A percentile compares a stretch with the other conserved stretches of the same genome.
phyloP scores from a whole-genome alignment of 495 filamentous ascomycete genomes.

The Penicillium flavigenum region DNA sequence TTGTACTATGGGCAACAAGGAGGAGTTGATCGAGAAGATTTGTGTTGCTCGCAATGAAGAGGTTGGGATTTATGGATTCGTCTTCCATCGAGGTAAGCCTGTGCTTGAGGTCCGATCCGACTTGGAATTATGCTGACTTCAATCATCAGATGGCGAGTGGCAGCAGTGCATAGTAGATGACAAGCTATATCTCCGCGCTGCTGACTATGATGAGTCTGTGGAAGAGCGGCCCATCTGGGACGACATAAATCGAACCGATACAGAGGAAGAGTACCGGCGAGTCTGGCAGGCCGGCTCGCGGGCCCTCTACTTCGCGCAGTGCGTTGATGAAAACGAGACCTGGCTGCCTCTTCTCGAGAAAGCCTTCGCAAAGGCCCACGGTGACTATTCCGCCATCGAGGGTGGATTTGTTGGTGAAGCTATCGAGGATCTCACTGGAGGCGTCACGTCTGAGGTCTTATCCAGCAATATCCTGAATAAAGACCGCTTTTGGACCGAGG shows the following conservation, averaged over 20 bases:
- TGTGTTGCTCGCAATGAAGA: constrained; percentile 80
- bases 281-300: constrained; percentile 73
- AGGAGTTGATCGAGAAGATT: constrained; percentile 72
- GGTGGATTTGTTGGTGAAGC: constrained; percentile 85
- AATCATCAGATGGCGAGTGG: constrained; percentile 77
- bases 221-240: constrained; percentile 71
- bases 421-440: constrained; percentile 90
- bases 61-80: constrained; percentile 91
- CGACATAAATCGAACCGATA: constrained; percentile 64
- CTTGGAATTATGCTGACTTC: constrained; percentile 6
- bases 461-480: constrained; percentile 84
- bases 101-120: not conserved
- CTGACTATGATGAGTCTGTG: constrained; percentile 74
- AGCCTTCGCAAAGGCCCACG: constrained; percentile 94
- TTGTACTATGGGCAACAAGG: constrained; percentile 78
- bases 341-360: constrained; percentile 95
- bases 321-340: constrained; percentile 82
- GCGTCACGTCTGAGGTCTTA: constrained; percentile 79
- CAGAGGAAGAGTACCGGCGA: constrained; percentile 75
- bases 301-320: constrained; percentile 84
- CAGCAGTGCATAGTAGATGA: constrained; percentile 86
- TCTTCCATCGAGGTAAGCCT: constrained; percentile 72
- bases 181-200: constrained; percentile 76
- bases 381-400: constrained; percentile 79
- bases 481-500: constrained; percentile 83